Evolutionary conservation across 257 asterid genomes (phyloP).

Genomic region (Misopates orontium): DNA sequence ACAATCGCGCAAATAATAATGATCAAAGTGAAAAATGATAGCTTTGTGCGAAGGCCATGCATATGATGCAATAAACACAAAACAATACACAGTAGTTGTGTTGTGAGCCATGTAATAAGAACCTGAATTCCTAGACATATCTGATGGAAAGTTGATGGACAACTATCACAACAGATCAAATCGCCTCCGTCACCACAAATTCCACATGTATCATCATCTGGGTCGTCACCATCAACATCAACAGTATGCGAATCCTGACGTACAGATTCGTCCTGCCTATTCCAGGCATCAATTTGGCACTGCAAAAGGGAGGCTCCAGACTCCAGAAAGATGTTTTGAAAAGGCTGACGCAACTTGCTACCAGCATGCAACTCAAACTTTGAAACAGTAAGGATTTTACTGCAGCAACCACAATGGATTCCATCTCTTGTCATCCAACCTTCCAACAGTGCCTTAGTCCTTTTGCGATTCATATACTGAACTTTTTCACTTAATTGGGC

Average conservation of each 20-base stretch:
- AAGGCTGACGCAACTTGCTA: slow-evolving; percentile 85
- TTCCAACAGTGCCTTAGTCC: slow-evolving; percentile 74
- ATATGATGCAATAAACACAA: slow-evolving; percentile 17
- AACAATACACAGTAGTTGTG: slow-evolving; percentile 3
- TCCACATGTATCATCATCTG: slow-evolving; percentile 93
- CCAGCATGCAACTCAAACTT: slow-evolving; percentile 99
- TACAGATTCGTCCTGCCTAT: slow-evolving; percentile 65
- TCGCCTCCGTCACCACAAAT: slow-evolving; percentile 98
- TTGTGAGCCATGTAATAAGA: slow-evolving; percentile 17
- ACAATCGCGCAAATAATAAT: slow-evolving; percentile 12
- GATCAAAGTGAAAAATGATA: slow-evolving; percentile 13
- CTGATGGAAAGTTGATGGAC: slow-evolving; percentile 97
- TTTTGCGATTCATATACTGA: slow-evolving; percentile 86
- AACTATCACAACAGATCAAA: slow-evolving; percentile 94
- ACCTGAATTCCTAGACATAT: slow-evolving; percentile 83
- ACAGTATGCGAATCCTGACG: slow-evolving; percentile 58
- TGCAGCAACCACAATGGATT: slow-evolving; percentile 95
- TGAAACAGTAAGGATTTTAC: slow-evolving; percentile 87
- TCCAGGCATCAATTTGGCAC: slow-evolving; percentile 93
- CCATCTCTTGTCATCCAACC: slow-evolving; percentile 99
- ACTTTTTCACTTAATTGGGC: slow-evolving; percentile 75
- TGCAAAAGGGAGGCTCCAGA: slow-evolving; percentile 83
- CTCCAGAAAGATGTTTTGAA: slow-evolving; percentile 78
- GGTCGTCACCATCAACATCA: slow-evolving; percentile 75
- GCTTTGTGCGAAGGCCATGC: neutral